Evolutionary conservation across 2,329 filamentous ascomycete genomes (phyloP).

Genomic region (Ceratocystis cubensis): DNA sequence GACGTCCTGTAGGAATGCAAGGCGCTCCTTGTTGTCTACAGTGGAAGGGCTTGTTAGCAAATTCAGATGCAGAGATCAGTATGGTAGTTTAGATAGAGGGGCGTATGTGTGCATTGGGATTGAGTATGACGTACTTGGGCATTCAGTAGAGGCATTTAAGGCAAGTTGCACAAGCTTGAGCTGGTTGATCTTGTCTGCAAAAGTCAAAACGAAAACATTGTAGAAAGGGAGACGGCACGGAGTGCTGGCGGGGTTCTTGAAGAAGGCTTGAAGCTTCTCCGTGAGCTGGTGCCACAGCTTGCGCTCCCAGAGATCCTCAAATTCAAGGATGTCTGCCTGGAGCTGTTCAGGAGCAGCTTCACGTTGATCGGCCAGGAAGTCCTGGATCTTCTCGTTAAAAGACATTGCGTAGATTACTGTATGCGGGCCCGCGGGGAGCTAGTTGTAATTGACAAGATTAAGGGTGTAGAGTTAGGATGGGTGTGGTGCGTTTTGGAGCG

Average conservation of each 20-base stretch:
- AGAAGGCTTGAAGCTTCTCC: conserved; percentile 76
- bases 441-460: not conserved
- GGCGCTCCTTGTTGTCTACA: conserved; percentile 74
- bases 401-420: conserved; percentile 15
- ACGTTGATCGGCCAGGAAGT: conserved; percentile 84
- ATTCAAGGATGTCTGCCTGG: conserved; percentile 75
- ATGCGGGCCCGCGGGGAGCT: not conserved
- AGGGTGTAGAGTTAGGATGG: not conserved
- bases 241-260: conserved; percentile 67
- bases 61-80: not conserved
- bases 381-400: conserved; percentile 64
- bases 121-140: conserved; percentile 45
- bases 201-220: conserved; percentile 88
- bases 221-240: conserved; percentile 80
- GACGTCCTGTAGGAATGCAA: conserved; percentile 71
- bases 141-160: conserved; percentile 74
- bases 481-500: not conserved
- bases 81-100: not conserved
- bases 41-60: not conserved
- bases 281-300: conserved; percentile 99
- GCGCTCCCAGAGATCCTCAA: conserved; percentile 95
- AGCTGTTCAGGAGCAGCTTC: conserved; percentile 78
- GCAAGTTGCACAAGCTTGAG: conserved; percentile 89
- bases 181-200: conserved; percentile 98
- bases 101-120: not conserved